Conservation (phyloP, 805 yeast genomes). For the Kuraishia molischiana region DNA sequence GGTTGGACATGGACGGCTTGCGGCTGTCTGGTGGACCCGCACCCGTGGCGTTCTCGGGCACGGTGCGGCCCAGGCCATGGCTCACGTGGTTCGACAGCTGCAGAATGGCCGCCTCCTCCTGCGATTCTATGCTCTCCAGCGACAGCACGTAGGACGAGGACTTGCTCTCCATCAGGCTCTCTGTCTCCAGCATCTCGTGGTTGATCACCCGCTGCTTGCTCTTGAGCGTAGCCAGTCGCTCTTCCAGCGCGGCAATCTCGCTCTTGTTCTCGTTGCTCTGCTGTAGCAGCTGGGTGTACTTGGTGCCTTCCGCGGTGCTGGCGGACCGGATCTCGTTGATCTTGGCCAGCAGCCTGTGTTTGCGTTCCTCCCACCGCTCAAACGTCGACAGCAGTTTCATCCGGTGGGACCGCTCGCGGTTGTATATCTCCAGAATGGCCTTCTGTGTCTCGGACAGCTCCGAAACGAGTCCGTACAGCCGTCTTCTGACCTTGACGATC, state of each 20-base stretch:
- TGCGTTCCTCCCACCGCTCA: constrained; percentile 28
- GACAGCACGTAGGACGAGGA: constrained; percentile 32
- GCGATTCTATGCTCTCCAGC: constrained; percentile 12
- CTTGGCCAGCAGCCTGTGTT: constrained; percentile 21
- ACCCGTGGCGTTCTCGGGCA: not conserved
- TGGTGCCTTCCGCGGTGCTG: constrained; percentile 30
- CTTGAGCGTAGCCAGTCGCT: constrained; percentile 21
- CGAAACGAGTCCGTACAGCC: constrained; percentile 18
- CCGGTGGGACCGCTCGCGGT: constrained; percentile 23
- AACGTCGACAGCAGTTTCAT: constrained; percentile 19
- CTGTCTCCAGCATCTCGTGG: constrained; percentile 32
- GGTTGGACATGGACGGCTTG: not conserved
- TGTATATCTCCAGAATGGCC: constrained; percentile 36
- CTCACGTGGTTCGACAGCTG: constrained; percentile 2
- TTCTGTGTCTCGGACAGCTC: constrained; percentile 32
- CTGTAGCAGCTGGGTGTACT: constrained; percentile 23
- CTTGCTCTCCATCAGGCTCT: constrained; percentile 39
- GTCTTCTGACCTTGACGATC: constrained; percentile 18
- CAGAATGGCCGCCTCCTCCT: constrained; percentile 4
- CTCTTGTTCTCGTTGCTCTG: constrained; percentile 22
- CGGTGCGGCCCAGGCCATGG: not conserved
- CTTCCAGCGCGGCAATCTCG: constrained; percentile 30
- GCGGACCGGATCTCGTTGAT: constrained; percentile 29
- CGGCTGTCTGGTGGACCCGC: not conserved
- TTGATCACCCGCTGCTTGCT: constrained; percentile 23